Percentiles rank a stretch among this genome's conserved stretches.
These are phyloP conservation scores for Ampelocalamus luodianensis DNA, from an alignment of 176 grass and related monocot genomes.

Conservation along the genomic window DNA sequence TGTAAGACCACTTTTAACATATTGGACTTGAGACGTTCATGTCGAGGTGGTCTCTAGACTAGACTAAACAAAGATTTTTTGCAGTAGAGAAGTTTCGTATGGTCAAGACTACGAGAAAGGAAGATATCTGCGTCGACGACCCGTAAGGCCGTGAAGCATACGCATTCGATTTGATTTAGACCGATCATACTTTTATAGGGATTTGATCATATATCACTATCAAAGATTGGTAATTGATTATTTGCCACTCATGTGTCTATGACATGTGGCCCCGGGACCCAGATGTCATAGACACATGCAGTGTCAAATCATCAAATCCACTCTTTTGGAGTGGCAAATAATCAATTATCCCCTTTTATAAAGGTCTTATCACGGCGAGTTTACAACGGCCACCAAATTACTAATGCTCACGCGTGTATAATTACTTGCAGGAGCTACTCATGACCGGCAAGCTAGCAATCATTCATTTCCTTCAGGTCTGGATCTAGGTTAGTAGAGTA, in stretches of 20 bases:
- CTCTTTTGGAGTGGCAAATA: no score
- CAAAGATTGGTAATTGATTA: no score
- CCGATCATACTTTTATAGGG: no score
- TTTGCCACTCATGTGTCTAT: no score
- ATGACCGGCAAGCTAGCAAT: not conserved
- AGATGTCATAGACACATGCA: no score
- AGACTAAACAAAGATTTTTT: not conserved
- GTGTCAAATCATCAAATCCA: no score
- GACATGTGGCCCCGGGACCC: no score
- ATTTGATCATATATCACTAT: no score
- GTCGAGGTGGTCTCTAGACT: not conserved
- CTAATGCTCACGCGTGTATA: slow-evolving; percentile 27
- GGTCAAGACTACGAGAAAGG: not conserved
- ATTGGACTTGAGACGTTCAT: not conserved
- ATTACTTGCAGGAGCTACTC: slow-evolving; percentile 10
- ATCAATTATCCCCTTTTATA: no score
- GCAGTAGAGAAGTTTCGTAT: not conserved
- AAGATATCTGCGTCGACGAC: not conserved
- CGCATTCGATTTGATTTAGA: slow-evolving; percentile 9
- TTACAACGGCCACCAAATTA: not conserved
- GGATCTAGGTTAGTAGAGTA: not conserved
- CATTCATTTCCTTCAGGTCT: not conserved
- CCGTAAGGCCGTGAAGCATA: not conserved
- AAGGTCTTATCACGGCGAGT: not conserved
- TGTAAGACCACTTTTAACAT: no score